Percentiles rank a stretch among this genome's conserved stretches.
Conservation (phyloP, 202 grass and related monocot species). For the Elaeis oleifera region DNA sequence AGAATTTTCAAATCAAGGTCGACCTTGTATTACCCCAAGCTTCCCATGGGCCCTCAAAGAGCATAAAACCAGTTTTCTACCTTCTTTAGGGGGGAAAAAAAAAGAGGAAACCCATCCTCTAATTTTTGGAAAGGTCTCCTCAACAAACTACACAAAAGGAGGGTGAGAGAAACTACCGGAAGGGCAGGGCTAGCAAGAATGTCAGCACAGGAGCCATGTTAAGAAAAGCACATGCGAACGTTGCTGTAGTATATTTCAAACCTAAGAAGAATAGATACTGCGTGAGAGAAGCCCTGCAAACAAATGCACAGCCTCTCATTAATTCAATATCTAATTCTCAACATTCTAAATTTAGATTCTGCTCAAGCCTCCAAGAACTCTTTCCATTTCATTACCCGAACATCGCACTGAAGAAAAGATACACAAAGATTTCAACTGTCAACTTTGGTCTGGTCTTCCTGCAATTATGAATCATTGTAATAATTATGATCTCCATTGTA, state of each 20-base stretch:
- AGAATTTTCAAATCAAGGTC: no score
- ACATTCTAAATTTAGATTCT: no score
- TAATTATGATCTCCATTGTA: neutral
- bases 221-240: slow-evolving; percentile 66
- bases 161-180: slow-evolving; percentile 34
- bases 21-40: no score
- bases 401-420: slow-evolving; percentile 67
- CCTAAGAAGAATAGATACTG: slow-evolving; percentile 76
- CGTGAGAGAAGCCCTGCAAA: slow-evolving; percentile 46
- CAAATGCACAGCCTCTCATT: neutral
- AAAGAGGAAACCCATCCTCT: no score
- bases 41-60: no score
- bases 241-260: slow-evolving; percentile 75
- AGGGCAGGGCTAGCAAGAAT: slow-evolving; percentile 56
- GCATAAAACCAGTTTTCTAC: no score
- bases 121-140: no score
- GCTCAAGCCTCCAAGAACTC: no score
- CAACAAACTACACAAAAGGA: no score
- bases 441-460: slow-evolving; percentile 80
- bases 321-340: no score
- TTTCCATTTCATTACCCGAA: slow-evolving; percentile 42
- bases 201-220: slow-evolving; percentile 74
- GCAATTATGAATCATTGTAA: slow-evolving; percentile 10
- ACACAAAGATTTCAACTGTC: slow-evolving; percentile 49
- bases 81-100: no score